Evolutionary conservation across 305 asterid species (phyloP), one percentile per base, ranked within the genome.

Genomic region (Rubia tinctorum): DNA sequence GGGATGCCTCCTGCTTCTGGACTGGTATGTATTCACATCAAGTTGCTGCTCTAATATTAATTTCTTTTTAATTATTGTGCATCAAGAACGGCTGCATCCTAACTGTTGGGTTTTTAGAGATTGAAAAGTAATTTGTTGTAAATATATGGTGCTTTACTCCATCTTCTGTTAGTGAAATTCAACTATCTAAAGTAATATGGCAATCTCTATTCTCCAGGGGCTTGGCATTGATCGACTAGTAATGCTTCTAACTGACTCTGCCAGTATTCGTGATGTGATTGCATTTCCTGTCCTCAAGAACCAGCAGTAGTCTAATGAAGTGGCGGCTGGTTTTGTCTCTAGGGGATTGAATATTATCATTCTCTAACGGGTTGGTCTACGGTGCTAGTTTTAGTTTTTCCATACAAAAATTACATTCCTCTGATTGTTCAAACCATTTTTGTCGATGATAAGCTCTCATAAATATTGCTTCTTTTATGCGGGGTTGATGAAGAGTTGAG

Each of bases 1-100:
- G 99, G 98, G 77, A 92, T 95, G 99, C 99, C 99, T 75, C 99
- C 99, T 22, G 99, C 99, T 61, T 95, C 99, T 64, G 99, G 99
- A 82, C 87, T 95, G 99, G 99, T 95, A 92, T 30, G 80, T 44
- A 90, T 27, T 78, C 49, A 1, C 66, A 56, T 42, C 59, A 51
- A 53, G 9, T 76, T 45, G 20, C 68, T 77, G 25, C 40, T 65
- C 51, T 17, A 61, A 22, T 74, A 58, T 55, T 39, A 30, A 40
- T 25, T 55, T 4, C 40, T 53, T 18, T 65, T 7, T 51, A 9
- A 23, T 5, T 30, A 47, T 65, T 51, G 45, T 37, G 20, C 55
- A 44, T 64, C 18, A 73, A 73, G 71, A 30, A 30, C 34, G 3
- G 13, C 10, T n/a, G 71, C 25, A 34, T 39, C 45, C 7, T 3